Evolutionary conservation across 2,329 filamentous ascomycete genomes (phyloP).

Genomic region (Aspergillus arachidicola): DNA sequence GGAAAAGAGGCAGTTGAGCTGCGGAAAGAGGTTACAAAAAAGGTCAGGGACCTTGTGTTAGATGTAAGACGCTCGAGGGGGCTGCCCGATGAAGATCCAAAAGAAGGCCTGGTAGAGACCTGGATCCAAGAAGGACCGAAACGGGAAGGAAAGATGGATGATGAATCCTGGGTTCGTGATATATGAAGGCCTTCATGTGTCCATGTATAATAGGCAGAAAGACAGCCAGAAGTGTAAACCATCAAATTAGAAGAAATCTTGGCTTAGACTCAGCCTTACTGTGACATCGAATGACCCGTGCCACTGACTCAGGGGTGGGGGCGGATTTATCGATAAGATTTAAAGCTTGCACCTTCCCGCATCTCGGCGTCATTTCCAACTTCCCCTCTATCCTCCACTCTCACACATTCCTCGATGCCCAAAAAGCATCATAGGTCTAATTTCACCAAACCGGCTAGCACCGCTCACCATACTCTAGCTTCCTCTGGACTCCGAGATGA

Average conservation of each 20-base stretch:
- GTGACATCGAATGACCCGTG: too few relatives aligned
- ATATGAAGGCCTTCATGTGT: slow-evolving; percentile 37
- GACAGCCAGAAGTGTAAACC: slow-evolving; percentile 10
- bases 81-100: slow-evolving; percentile 77
- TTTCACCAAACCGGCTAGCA: slow-evolving; percentile 43
- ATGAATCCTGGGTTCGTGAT: slow-evolving; percentile 64
- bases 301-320: background rate
- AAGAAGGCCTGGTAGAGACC: slow-evolving; percentile 76
- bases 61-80: slow-evolving; percentile 74
- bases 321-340: slow-evolving; percentile 6
- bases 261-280: background rate
- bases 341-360: slow-evolving; percentile 2
- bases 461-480: slow-evolving; percentile 43
- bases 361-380: slow-evolving; percentile 2
- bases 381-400: slow-evolving; percentile 13
- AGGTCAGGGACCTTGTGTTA: slow-evolving; percentile 77
- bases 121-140: slow-evolving; percentile 65
- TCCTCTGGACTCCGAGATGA: slow-evolving; percentile 32
- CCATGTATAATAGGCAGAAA: slow-evolving; percentile 18
- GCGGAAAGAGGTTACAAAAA: slow-evolving; percentile 76
- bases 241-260: slow-evolving; percentile 10
- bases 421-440: slow-evolving; percentile 48
- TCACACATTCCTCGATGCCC: slow-evolving; percentile 42
- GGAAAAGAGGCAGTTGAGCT: slow-evolving; percentile 74
- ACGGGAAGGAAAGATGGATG: slow-evolving; percentile 60